Conservation (phyloP, 169 alveolate species). For the Plasmodium sp. region DNA sequence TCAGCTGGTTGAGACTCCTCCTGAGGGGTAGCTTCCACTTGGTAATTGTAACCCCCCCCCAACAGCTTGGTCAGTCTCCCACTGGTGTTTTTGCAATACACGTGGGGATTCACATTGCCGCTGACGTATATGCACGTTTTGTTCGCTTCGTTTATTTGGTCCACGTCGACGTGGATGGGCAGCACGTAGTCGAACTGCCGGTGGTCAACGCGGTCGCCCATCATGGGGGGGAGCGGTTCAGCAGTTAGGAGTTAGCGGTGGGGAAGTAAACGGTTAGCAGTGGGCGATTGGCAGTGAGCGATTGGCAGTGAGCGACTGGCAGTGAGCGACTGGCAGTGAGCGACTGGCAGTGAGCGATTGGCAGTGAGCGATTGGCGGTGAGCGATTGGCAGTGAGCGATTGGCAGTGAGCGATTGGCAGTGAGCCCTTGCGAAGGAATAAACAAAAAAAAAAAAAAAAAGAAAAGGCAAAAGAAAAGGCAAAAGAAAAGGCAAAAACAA, state of each 20-base stretch:
- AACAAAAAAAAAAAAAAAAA: neutral
- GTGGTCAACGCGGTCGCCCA: conserved; percentile 24
- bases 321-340: neutral
- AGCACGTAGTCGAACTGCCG: conserved; percentile 38
- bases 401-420: neutral
- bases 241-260: too few relatives aligned
- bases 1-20: neutral
- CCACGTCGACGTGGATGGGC: conserved; percentile 59
- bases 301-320: neutral
- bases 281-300: neutral
- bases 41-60: conserved; percentile 38
- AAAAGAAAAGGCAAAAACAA: neutral
- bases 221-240: neutral
- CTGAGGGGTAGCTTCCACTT: neutral
- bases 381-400: neutral
- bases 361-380: neutral
- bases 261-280: neutral
- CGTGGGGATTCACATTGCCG: conserved; percentile 21
- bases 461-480: neutral
- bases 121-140: conserved; percentile 54
- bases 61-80: conserved; percentile 14
- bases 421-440: neutral
- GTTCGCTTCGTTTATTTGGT: conserved; percentile 41
- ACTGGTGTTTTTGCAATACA: conserved; percentile 49
- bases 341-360: neutral